phyloP scores from a whole-genome alignment of 805 yeast species.

The Isabelozyma gotoi region DNA sequence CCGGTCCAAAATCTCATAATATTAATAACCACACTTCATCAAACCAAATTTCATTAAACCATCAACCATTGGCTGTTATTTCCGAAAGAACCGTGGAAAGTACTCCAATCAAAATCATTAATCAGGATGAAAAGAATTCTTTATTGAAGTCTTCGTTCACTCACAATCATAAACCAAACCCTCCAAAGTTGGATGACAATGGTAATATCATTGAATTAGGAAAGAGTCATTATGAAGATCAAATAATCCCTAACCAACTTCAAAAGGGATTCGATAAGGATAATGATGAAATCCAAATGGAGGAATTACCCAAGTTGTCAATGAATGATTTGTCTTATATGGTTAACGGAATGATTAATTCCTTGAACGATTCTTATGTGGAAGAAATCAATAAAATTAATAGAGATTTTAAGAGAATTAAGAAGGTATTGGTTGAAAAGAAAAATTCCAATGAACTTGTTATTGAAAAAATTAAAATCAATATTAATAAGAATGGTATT shows the following conservation, averaged over 20 bases:
- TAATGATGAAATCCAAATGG: slow-evolving; percentile 9
- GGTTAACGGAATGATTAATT: slow-evolving; percentile 43
- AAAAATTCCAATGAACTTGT: slow-evolving; percentile 42
- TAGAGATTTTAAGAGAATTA: slow-evolving; percentile 17
- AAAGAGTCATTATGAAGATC: slow-evolving; percentile 1
- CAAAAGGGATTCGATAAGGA: slow-evolving; percentile 15
- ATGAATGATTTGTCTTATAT: slow-evolving; percentile 34
- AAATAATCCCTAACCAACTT: background rate
- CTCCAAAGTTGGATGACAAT: slow-evolving; percentile 32
- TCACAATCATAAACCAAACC: slow-evolving; percentile 25
- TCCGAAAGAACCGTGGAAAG: slow-evolving; percentile 31
- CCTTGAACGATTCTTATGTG: slow-evolving; percentile 57
- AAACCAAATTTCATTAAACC: slow-evolving; percentile 24
- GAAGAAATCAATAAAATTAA: slow-evolving; percentile 43
- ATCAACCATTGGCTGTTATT: slow-evolving; percentile 30
- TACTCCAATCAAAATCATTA: slow-evolving; percentile 16
- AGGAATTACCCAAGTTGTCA: slow-evolving; percentile 18
- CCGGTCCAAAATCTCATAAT: background rate
- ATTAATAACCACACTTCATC: slow-evolving; percentile 16
- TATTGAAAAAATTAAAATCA: slow-evolving; percentile 22
- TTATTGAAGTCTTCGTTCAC: slow-evolving; percentile 2
- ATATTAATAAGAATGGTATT: slow-evolving; percentile 28
- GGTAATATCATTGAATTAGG: slow-evolving; percentile 20
- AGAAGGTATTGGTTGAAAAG: slow-evolving; percentile 49
- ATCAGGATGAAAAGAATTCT: slow-evolving; percentile 3